Base-by-base conservation (phyloP, 768 basidiomycete species). In the Phaeotremella skinneri region DNA sequence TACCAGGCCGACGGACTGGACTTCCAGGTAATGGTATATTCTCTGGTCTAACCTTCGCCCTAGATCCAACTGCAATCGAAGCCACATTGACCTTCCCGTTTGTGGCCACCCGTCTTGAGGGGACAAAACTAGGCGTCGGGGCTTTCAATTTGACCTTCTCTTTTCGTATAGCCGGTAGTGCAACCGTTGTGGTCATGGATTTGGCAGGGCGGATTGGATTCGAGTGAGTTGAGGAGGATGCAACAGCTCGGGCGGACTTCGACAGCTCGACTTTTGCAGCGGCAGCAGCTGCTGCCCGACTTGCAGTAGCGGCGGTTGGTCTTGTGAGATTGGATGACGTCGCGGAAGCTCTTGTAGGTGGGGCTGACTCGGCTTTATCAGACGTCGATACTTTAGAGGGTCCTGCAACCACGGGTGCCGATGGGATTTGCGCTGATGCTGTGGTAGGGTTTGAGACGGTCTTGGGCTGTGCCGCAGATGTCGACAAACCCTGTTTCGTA, bases 121-220 rank as follows among this genome's bases (percentile, higher is more conserved):
- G 70, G 20, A 58, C 43, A 61, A 73, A 70, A 23, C 53, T 56
- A 2, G 71, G 71, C 9, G 70, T 34, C 41, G 71, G 63, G 1
- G 71, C 56, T 60, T 73, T 73, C 4, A 52, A 57, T n/a, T 47
- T 57, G 26, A 73, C 52, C 49, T 62, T 69, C 34, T 69, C 71
- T 39, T 64, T 67, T 57, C 62, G 65, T 2, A 61, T 56, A 14
- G 67, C 55, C 9, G 68, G 62, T 16, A 66, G 55, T 20, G 62
- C 43, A 0, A 64, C 26, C n/a, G 55, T 32, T n/a, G 61, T 49
- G 14, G 58, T 53, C 4, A 59, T 49, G 16, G 52, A 23, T 3
- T 47, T 16, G 6, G 52, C 27, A 32, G 34, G 30, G 11, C 43
- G 27, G 21, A 45, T 16, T 13, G 17, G 23, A 21, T 23, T 30